Evolutionary conservation across 73 alveolate genomes (phyloP), one percentile per base, ranked within the genome.

Genomic region (Paramecium octaurelia): DNA sequence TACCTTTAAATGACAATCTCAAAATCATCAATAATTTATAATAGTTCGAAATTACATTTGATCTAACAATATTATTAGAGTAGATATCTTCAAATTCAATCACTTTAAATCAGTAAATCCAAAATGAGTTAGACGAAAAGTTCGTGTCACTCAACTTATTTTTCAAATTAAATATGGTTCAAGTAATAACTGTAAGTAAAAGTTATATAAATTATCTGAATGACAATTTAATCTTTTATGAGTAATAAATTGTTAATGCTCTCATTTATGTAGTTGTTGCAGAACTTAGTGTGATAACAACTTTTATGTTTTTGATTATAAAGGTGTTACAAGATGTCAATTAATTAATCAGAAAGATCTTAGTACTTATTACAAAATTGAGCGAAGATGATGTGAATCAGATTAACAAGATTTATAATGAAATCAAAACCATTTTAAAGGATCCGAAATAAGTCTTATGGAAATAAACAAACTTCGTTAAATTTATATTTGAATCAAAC

Each of bases 371-470:
- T 4, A 75, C 88, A 9, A 75, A 75, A 75, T 24, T 75, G 14
- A 36, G 68, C n/a, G 88, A 75, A 40, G 88, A 75, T 75, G 88
- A 75, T 34, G 88, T 44, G n/a, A 75, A 3, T 31, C n/a, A 75
- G 38, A 75, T 36, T 14, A 36, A 40, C 38, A 75, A 36, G 12
- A 36, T 34, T 16, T 21, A 31, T 34, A 34, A 36, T 31, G 58
- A 75, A n/a, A 29, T 75, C 3, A 75, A 75, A 40, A 34, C 31
- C 14, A 40, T 75, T 16, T 20, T 75, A 24, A 75, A 75, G 21
- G 88, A 75, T 36, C 88, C 88, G 14, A 36, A 36, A 40, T 40
- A 75, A 36, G 60, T 75, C 2, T 75, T 35, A 75, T 75, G 88
- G 88, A 75, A 75, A 75, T 34, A 29, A 34, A 34, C 88, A 8